A percentile compares a stretch with the other conserved stretches of the same genome.
Conservation (phyloP, 148 eudicot species). For the Rhododendron molle region DNA sequence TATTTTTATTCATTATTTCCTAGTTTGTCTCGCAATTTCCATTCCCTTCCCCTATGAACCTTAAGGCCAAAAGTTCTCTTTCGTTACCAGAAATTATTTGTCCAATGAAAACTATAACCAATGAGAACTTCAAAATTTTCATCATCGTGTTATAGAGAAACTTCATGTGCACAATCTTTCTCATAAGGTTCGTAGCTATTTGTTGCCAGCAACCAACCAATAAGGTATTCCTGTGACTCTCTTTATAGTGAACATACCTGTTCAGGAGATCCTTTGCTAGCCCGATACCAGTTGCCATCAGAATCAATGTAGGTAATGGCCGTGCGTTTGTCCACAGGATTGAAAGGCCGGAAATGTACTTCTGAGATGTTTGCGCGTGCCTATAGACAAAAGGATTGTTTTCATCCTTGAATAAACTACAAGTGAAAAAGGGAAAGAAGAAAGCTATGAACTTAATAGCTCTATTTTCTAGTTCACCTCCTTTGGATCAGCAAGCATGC, state of each 20-base stretch:
- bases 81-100: neutral
- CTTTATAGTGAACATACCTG: slow-evolving; percentile 27
- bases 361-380: slow-evolving; percentile 66
- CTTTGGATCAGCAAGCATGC: slow-evolving; percentile 74
- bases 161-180: neutral
- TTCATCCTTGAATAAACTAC: neutral
- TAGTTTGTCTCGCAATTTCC: neutral
- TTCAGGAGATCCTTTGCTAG: slow-evolving; percentile 73
- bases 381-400: slow-evolving; percentile 22
- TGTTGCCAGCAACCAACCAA: neutral
- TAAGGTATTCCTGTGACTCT: neutral
- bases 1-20: neutral
- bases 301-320: slow-evolving; percentile 61
- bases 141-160: neutral
- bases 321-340: slow-evolving; percentile 66
- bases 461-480: slow-evolving; percentile 40
- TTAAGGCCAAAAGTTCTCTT: neutral
- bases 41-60: neutral
- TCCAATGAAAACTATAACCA: neutral
- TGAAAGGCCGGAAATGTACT: slow-evolving; percentile 65
- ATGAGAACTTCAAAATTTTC: neutral
- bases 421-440: neutral
- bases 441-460: neutral
- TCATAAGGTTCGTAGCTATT: neutral
- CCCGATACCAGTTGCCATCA: slow-evolving; percentile 65